phyloP scores from a whole-genome alignment of 352 stramenopile species.

The Phytophthora boehmeriae region DNA sequence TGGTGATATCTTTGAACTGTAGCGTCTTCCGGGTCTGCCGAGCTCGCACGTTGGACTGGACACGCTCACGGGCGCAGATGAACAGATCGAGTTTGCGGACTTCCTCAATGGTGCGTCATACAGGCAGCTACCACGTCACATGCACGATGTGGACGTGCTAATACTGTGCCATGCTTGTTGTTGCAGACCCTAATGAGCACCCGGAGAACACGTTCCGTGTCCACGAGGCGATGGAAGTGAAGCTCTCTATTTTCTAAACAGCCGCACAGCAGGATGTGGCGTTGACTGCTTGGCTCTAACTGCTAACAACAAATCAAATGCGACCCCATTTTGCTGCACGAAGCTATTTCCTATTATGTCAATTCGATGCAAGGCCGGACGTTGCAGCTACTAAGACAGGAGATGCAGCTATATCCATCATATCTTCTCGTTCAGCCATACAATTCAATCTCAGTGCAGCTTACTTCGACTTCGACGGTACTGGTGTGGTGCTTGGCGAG shows the following conservation, averaged over 20 bases:
- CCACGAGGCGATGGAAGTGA: constrained; percentile 90
- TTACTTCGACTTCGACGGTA: constrained; percentile 18
- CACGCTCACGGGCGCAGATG: constrained; percentile 79
- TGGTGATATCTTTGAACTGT: constrained; percentile 4
- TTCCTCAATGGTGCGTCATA: constrained; percentile 73
- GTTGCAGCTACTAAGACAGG: constrained; percentile 13
- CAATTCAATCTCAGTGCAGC: constrained; percentile 3
- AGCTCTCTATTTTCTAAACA: constrained; percentile 88
- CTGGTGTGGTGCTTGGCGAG: constrained; percentile 1
- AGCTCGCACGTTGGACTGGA: constrained; percentile 80
- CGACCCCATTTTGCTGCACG: too few relatives aligned
- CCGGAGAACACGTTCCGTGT: constrained; percentile 83
- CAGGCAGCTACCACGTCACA: background rate
- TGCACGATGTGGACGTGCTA: constrained; percentile 11
- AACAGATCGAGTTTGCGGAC: constrained; percentile 82
- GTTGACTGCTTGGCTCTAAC: constrained; percentile 1
- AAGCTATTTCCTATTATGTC: too few relatives aligned
- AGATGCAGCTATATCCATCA: constrained; percentile 21
- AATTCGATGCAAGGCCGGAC: background rate
- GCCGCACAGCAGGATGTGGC: too few relatives aligned
- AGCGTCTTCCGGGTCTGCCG: constrained; percentile 84
- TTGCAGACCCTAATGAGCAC: constrained; percentile 76
- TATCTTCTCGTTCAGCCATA: constrained; percentile 7
- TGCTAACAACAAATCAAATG: constrained; percentile 8
- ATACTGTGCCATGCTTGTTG: constrained; percentile 1